Evolutionary conservation across 2,329 filamentous ascomycete genomes (phyloP), one percentile per base, ranked within the genome.

Genomic region (Colletotrichum scovillei): DNA sequence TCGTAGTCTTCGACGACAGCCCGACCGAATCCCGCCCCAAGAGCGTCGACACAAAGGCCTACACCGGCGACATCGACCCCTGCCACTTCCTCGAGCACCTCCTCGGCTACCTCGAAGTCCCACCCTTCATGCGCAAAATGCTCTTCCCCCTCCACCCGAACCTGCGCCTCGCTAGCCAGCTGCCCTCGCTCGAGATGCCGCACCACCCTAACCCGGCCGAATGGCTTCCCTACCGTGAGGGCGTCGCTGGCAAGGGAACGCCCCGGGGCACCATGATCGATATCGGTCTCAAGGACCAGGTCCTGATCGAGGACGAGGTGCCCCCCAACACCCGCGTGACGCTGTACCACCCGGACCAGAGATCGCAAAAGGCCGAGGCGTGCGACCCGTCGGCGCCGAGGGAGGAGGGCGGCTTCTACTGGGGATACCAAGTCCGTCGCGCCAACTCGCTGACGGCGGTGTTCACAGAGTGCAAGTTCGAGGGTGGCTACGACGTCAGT

Each of bases 101-200:
- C 7, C 86, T 97, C 8, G 92, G 90, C 73, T 97, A 95, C 82
- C 90, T 97, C 73, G 95, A 97, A 82, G 93, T 93, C 5, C 95
- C 95, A 35, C 94, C 94, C 1, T 93, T 97, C 82, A 91, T 97
- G 83, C 91, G 94, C 77, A 92, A 92, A 80, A 83, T 88, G 2
- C 86, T 97, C 4, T 96, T 97, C 77, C 92, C 92, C 1, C 85
- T 95, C 75, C 94, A 97, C 79, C 91, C 93, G 11, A 95, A 97
- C 79, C 86, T 97, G 55, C 87, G 90, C 52, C 90, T 90, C 14
- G 94, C 93, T 52, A 94, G 94, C 8, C 87, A 92, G 52, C 84
- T 97, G 32, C 93, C 93, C 0, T 94, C 90, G 78, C 85, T 97
- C 69, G 95, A 97, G 80, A 94, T 97, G 88, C 95, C 95, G 19